These are phyloP conservation scores for Fusarium duplospermum DNA, from an alignment of 2,329 filamentous ascomycete species.

Conservation along the genomic window DNA sequence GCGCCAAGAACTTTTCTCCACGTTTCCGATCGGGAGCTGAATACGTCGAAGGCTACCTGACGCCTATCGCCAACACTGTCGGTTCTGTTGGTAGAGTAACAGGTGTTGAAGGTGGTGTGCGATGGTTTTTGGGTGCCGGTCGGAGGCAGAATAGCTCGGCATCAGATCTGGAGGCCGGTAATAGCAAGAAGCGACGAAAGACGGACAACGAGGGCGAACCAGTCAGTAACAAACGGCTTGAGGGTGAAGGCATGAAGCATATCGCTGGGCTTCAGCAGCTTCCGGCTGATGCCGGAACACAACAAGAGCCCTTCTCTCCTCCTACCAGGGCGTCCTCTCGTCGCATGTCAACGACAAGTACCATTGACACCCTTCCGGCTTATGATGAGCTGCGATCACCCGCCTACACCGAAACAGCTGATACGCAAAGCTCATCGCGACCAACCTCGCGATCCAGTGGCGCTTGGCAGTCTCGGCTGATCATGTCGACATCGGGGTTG, in stretches of 20 bases:
- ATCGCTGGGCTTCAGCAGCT: slow-evolving; percentile 35
- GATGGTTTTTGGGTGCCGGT: slow-evolving; percentile 80
- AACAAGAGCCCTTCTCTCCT: slow-evolving; percentile 44
- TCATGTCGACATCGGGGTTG: slow-evolving; percentile 90
- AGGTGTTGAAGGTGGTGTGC: slow-evolving; percentile 86
- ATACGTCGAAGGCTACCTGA: slow-evolving; percentile 89
- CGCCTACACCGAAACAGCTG: slow-evolving; percentile 73
- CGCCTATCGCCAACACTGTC: slow-evolving; percentile 87
- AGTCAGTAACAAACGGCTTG: slow-evolving; percentile 45
- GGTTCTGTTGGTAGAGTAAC: slow-evolving; percentile 85
- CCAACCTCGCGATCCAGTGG: slow-evolving; percentile 46
- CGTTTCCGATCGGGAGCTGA: slow-evolving; percentile 90
- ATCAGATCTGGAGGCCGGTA: slow-evolving; percentile 60
- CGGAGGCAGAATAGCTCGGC: slow-evolving; percentile 62
- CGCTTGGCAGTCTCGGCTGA: slow-evolving; percentile 83
- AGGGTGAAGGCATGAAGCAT: slow-evolving; percentile 45
- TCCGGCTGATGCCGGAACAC: slow-evolving; percentile 19
- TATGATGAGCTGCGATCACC: slow-evolving; percentile 85
- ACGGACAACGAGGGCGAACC: slow-evolving; percentile 57
- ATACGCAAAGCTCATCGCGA: slow-evolving; percentile 46
- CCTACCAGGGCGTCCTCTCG: slow-evolving; percentile 54
- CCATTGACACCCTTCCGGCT: slow-evolving; percentile 80
- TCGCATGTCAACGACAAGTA: slow-evolving; percentile 73
- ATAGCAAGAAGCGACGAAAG: slow-evolving; percentile 68
- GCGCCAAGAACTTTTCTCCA: slow-evolving; percentile 90